Evolutionary conservation across 2,329 filamentous ascomycete species (phyloP), one percentile per base, ranked within the genome.

Genomic region (Rutstroemia sp.): DNA sequence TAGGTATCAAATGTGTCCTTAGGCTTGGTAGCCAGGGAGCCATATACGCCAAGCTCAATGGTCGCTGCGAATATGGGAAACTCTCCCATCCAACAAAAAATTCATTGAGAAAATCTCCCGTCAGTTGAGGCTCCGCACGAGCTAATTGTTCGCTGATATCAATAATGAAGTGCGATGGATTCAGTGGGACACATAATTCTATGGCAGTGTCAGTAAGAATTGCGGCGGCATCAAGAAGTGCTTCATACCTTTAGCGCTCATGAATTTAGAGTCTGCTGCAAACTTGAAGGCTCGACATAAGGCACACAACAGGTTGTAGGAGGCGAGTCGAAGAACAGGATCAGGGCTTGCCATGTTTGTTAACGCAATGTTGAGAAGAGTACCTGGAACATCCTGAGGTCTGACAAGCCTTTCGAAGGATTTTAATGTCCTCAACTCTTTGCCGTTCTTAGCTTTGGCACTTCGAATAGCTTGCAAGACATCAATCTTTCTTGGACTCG

Each of bases 51-150:
- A 88, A 73, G 62, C 83, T 85, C 23, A 87, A 67, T 1, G 83
- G 81, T 62, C 85, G 82, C 65, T 88, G 85, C 56, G 86, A 80
- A 37, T 85, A 80, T 1, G 81, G 78, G 63, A 87, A 84, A 64
- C 83, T 86, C 62, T 86, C 83, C 85, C 85, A 88, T 18, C 84
- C 82, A 23, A 86, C 82, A 58, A 88, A 87, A 66, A 88, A 88
- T 64, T 87, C 85, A n/a, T 84, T 86, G 41, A 88, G 66, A 63
- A 88, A 88, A 64, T 88, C 85, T 7, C 78, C 79, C 0, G 85
- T 87, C 7, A 88, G 74, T 62, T 86, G 83, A 21, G 85, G 82
- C 64, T 88, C 84, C 19, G 82, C 78, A 30, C 73, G 70, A 8
- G 85, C 83, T 16, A 88, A 72, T 59, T 82, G 79, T 63, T 78